Base-by-base conservation (phyloP, 2,329 filamentous ascomycete genomes). In the Cercospora sp. region DNA sequence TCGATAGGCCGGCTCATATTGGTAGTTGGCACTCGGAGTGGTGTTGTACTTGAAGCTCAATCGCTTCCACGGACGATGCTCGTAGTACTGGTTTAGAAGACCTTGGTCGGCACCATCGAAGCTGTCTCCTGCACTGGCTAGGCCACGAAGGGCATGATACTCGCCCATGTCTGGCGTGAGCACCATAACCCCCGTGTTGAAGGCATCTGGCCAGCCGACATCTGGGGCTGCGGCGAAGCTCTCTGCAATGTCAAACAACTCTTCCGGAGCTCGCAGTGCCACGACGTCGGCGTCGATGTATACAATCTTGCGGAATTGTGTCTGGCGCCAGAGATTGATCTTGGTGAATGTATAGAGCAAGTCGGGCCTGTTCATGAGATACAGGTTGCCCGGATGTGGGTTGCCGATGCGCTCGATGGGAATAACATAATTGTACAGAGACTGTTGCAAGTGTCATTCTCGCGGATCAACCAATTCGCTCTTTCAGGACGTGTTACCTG, bases 21-120 rank as follows among this genome's bases (percentile, higher is more conserved):
- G 95, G 82, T 99, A 99, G 79, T 97, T 93, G 26, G 91, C 94
- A 70, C 92, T 97, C 1, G 95, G 95, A 0, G 95, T 99, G 80
- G 95, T 95, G 79, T 99, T 99, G 84, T 98, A 99, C 61, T 90
- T 90, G 81, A 99, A 99, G 81, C 92, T 94, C 76, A 99, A 81
- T 72, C 94, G 89, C 80, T 97, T 90, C 87, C 90, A 97, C 69
- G 87, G 79, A 60, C 79, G 87, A 78, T 90, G 84, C 81, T 90
- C 87, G 82, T 95, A 99, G 81, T 98, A 91, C 86, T 96, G 94
- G 79, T 99, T 99, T 74, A 99, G 82, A 62, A 99, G 84, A 65
- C 95, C 95, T 81, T 99, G 95, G 78, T 99, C 95, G 42, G 95
- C 95, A 60, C 95, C 95, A 78, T 99, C 95, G 77, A 99, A 99